These are phyloP conservation scores for Yamadazyma oceani DNA, from an alignment of 1,139 yeast species.

Conservation along the genomic window DNA sequence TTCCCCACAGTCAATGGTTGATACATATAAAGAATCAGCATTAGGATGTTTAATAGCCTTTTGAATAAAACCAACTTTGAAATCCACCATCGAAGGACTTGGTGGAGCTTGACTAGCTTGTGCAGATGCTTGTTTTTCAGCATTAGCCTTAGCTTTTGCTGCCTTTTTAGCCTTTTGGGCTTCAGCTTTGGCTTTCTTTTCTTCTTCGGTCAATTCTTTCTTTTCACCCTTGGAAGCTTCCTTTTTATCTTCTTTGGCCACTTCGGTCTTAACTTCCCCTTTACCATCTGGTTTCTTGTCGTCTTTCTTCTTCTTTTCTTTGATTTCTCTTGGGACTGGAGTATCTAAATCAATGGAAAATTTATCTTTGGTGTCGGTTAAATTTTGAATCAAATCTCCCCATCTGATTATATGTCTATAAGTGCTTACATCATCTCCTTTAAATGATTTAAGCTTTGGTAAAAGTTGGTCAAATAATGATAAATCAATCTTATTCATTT, in stretches of 20 bases:
- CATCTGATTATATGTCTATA: conserved; percentile 88
- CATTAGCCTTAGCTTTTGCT: conserved; percentile 68
- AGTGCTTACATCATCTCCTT: conserved; percentile 51
- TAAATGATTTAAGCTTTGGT: conserved; percentile 60
- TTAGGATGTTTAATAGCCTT: conserved; percentile 97
- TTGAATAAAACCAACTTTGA: conserved; percentile 95
- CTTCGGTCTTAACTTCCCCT: conserved; percentile 21
- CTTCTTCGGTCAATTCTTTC: conserved; percentile 51
- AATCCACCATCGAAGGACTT: conserved; percentile 81
- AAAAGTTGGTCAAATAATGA: conserved; percentile 63
- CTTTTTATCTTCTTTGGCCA: conserved; percentile 17
- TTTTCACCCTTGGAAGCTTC: conserved; percentile 18
- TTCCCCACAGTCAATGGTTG: conserved; percentile 96
- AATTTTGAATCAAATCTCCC: conserved; percentile 81
- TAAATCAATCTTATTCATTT: conserved; percentile 67
- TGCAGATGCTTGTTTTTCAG: conserved; percentile 56
- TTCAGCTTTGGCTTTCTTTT: conserved; percentile 56
- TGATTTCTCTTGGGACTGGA: conserved; percentile 59
- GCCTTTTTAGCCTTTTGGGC: conserved; percentile 75
- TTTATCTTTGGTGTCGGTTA: conserved; percentile 51
- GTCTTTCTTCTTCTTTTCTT: conserved; percentile 48
- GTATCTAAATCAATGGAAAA: conserved; percentile 58
- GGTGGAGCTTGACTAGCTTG: conserved; percentile 62
- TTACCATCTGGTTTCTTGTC: conserved; percentile 24
- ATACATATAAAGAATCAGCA: conserved; percentile 93